phyloP scores from a whole-genome alignment of 1,139 yeast species.

The Sugiyamaella castrensis region DNA sequence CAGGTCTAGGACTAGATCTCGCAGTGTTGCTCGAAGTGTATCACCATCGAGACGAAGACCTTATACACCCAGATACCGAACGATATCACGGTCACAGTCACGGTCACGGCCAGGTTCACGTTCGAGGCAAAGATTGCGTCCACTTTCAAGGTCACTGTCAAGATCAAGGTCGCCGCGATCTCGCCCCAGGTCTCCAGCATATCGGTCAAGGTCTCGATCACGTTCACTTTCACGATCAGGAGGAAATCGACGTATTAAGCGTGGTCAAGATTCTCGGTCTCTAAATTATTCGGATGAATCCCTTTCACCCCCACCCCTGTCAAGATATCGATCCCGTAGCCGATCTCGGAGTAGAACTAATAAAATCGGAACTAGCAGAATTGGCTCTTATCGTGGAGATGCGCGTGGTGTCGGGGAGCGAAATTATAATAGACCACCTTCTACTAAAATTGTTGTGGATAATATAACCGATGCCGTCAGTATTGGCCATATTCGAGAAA shows the following conservation, averaged over 20 bases:
- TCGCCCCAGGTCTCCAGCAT: neutral
- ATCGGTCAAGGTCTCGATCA: neutral
- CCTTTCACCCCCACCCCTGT: slow-evolving; percentile 2
- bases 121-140: slow-evolving; percentile 12
- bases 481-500: slow-evolving; percentile 28
- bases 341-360: neutral
- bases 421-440: slow-evolving; percentile 7
- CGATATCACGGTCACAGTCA: slow-evolving; percentile 14
- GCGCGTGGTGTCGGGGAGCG: slow-evolving; percentile 5
- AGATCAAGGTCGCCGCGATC: slow-evolving; percentile 11
- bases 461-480: slow-evolving; percentile 23
- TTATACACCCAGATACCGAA: neutral
- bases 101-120: slow-evolving; percentile 17
- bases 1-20: no score
- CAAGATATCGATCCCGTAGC: slow-evolving; percentile 3
- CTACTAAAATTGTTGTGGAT: slow-evolving; percentile 23
- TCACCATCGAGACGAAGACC: neutral
- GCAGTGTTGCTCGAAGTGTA: no score
- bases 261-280: neutral
- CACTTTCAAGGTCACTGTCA: slow-evolving; percentile 20
- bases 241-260: neutral
- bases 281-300: neutral
- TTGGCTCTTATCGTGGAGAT: slow-evolving; percentile 1
- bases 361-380: neutral
- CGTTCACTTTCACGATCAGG: slow-evolving; percentile 8